Base-by-base conservation (phyloP, 2,329 filamentous ascomycete species). In the Daldinia sp. region DNA sequence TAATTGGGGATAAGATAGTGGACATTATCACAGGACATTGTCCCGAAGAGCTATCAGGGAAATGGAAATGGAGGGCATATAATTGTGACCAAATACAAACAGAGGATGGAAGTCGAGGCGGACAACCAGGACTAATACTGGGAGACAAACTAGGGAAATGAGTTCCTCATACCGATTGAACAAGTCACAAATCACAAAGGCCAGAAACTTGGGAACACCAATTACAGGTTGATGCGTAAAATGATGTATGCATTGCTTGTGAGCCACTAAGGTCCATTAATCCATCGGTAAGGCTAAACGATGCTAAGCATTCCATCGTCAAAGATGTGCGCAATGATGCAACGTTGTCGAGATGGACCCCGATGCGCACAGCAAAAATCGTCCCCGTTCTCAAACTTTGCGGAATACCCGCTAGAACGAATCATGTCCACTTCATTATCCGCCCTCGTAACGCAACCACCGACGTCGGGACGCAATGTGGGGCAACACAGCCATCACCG, bases 61-160 rank as follows among this genome's bases (percentile, higher is more conserved):
- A 86, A 71, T 87, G 85, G 85, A 81, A 82, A 27, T 91, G 89
- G 82, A 93, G 87, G 81, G 80, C 80, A 79, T 65, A 79, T 78
- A 58, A 68, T 70, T 8, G 74, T 79, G 45, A 71, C 75, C 1
- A n/a, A n/a, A 71, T 85, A 13, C 74, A 79, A 25, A 86, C 83
- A 0, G 79, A 83, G 63, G 85, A 87, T 61, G 84, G 84, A 2
- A 85, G 80, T 51, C 76, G 85, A 39, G 83, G 83, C 2, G 83
- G 83, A 0, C 69, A 70, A 48, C 78, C 80, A 0, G 82, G 81
- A 0, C 74, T 85, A 45, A 71, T 83, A 34, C 71, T 87, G 50
- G 73, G 75, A 39, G 78, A 83, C 1, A 57, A 62, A 10, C 11
- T 58, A 1, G 49, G 41, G 8, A 64, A 34, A 34, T 32, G 4